phyloP scores from a whole-genome alignment of 169 alveolate genomes.

The Eimeria tenella region DNA sequence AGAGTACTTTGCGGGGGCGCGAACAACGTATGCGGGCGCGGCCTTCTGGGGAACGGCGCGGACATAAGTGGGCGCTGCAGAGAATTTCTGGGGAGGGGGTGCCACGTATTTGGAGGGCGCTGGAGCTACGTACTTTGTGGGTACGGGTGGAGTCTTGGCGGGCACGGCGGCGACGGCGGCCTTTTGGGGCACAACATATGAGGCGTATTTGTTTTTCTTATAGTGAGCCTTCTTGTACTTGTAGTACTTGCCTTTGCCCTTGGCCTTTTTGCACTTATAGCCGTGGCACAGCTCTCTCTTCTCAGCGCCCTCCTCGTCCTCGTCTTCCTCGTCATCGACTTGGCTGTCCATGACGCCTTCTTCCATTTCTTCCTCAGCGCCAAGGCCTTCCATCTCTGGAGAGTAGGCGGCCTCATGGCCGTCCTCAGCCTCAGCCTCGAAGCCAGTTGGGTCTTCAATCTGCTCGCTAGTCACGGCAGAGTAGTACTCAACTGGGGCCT shows the following conservation, averaged over 20 bases:
- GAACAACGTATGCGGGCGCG: not conserved
- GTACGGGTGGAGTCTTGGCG: not conserved
- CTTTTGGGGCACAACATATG: not conserved
- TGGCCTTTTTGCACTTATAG: not conserved
- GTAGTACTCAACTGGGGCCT: no score
- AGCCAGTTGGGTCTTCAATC: no score
- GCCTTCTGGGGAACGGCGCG: not conserved
- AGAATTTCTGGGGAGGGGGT: not conserved
- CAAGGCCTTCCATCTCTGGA: not conserved
- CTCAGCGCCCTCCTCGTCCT: not conserved
- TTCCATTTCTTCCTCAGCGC: not conserved
- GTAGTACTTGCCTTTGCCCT: not conserved
- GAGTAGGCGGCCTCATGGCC: not conserved
- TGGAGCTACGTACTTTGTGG: not conserved
- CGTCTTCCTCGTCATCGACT: not conserved
- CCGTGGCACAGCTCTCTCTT: not conserved
- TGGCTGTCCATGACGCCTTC: not conserved
- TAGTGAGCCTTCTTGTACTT: not conserved
- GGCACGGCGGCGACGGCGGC: not conserved
- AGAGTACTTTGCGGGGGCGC: not conserved
- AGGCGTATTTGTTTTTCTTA: not conserved
- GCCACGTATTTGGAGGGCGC: not conserved
- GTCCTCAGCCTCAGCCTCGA: not conserved
- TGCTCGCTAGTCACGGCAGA: no score
- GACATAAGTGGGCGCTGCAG: not conserved